Percentiles rank a stretch among this genome's conserved stretches.
Evolutionary conservation across 1,284 basidiomycete genomes (phyloP).

Genomic region (Ustilago curta): DNA sequence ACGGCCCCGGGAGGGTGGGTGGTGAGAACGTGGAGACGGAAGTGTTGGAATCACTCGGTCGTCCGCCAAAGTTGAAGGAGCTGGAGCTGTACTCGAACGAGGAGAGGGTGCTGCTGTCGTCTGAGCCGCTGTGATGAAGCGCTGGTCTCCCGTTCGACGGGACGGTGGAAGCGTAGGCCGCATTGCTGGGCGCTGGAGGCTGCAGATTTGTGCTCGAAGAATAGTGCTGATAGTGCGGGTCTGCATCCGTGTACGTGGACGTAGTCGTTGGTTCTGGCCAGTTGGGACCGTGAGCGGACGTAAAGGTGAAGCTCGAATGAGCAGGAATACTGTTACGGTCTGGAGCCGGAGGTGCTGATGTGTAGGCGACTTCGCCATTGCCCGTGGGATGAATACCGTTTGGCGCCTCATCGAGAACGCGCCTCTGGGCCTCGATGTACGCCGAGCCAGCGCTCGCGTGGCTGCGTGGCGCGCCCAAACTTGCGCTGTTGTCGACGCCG

Average conservation of each 20-base stretch:
- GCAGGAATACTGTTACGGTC: constrained; percentile 3
- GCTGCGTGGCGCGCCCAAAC: constrained; percentile 44
- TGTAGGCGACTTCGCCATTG: constrained; percentile 18
- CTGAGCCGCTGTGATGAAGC: constrained; percentile 29
- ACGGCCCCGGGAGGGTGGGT: constrained; percentile 17
- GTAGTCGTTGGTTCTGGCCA: constrained; percentile 10
- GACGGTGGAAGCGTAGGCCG: neutral
- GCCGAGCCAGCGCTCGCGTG: constrained; percentile 45
- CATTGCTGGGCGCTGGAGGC: neutral
- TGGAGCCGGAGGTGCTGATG: constrained; percentile 18
- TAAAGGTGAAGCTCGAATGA: constrained; percentile 6
- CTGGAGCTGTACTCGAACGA: constrained; percentile 35
- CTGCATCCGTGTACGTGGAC: constrained; percentile 3
- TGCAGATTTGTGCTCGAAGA: constrained; percentile 7
- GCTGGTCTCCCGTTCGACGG: constrained; percentile 23
- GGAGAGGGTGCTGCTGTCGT: constrained; percentile 32
- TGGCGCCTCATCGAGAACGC: constrained; percentile 24
- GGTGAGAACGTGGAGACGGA: constrained; percentile 34
- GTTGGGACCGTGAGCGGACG: neutral
- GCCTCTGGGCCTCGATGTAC: constrained; percentile 50
- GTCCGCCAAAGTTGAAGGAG: constrained; percentile 17
- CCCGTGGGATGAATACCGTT: neutral
- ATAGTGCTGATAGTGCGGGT: constrained; percentile 28
- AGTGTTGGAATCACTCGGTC: constrained; percentile 22
- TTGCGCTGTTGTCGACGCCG: constrained; percentile 26